Evolutionary conservation across 2,329 filamentous ascomycete species (phyloP), one percentile per base, ranked within the genome.

Genomic region (Paecilomyces fulvus): DNA sequence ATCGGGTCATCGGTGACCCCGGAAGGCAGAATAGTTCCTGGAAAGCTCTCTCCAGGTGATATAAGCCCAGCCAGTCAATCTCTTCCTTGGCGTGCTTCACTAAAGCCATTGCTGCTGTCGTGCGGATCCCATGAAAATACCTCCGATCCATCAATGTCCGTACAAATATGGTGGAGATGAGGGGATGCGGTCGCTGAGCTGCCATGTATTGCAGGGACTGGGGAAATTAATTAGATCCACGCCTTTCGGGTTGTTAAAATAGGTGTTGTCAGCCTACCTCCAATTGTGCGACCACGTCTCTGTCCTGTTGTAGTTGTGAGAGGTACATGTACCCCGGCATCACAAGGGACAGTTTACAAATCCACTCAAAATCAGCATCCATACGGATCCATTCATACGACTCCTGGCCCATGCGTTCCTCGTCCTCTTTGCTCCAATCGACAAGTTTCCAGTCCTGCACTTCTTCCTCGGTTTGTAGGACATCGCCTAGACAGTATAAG

Each of bases 381-480:
- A 97, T 89, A 20, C 94, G 87, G 64, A 99, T 95, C 94, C 95
- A 99, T 70, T 99, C 94, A 67, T 96, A 99, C 0, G 90, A 95
- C 69, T 99, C 94, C 61, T 91, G 85, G 56, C 94, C 90, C 92
- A 99, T 97, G 65, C 85, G 86, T 33, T 87, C 82, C 72, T 97
- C 92, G 14, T 92, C 90, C 55, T 95, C 90, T 58, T 88, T 83
- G 51, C 89, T 87, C 92, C 92, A 99, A 61, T 97, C 92, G 5
- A 85, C 83, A 5, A 99, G 79, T 53, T 83, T 85, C 92, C 94
- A 99, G 48, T 90, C 84, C 53, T 83, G 78, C 50, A 90, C 83
- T 55, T 99, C 94, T 60, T 95, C 87, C 8, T 88, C 84, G 3
- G 82, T 84, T 65, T 94, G 88, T 43, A 99, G 82, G 8, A 96